A percentile compares a stretch with the other conserved stretches of the same genome.
Conservation (phyloP, 2,329 filamentous ascomycete species). For the Claviceps sp. region DNA sequence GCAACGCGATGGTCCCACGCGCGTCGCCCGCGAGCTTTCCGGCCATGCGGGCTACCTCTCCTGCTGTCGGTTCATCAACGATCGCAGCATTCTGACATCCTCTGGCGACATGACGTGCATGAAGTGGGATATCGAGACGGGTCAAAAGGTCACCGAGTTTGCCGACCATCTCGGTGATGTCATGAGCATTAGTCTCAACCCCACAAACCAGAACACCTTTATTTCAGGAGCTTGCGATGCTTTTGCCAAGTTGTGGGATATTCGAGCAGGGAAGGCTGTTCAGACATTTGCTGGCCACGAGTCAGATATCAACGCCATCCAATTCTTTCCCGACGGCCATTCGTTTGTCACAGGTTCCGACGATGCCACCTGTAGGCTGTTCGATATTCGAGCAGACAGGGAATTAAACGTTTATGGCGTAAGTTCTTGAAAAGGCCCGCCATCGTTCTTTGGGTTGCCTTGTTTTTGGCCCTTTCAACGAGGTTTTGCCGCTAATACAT, state of each 20-base stretch:
- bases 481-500: constrained; percentile 8
- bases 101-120: constrained; percentile 99
- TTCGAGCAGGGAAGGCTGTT: constrained; percentile 92
- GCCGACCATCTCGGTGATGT: constrained; percentile 97
- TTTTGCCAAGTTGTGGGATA: constrained; percentile 98
- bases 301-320: constrained; percentile 98
- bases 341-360: constrained; percentile 97
- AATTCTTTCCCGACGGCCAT: constrained; percentile 98
- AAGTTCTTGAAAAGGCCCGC: constrained; percentile 20
- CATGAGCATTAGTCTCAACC: constrained; percentile 99
- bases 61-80: constrained; percentile 98
- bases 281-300: constrained; percentile 98
- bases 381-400: constrained; percentile 92
- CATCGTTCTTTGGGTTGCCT: not conserved
- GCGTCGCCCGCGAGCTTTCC: constrained; percentile 87
- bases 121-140: constrained; percentile 98
- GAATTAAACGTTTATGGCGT: constrained; percentile 57
- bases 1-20: constrained; percentile 85
- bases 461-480: not conserved
- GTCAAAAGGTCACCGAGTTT: constrained; percentile 93
- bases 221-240: constrained; percentile 98
- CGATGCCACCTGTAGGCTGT: constrained; percentile 91
- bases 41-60: constrained; percentile 95
- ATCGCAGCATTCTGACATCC: constrained; percentile 92
- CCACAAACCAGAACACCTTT: constrained; percentile 97